Conservation (phyloP, 495 filamentous ascomycete species). For the Xylaria curta region DNA sequence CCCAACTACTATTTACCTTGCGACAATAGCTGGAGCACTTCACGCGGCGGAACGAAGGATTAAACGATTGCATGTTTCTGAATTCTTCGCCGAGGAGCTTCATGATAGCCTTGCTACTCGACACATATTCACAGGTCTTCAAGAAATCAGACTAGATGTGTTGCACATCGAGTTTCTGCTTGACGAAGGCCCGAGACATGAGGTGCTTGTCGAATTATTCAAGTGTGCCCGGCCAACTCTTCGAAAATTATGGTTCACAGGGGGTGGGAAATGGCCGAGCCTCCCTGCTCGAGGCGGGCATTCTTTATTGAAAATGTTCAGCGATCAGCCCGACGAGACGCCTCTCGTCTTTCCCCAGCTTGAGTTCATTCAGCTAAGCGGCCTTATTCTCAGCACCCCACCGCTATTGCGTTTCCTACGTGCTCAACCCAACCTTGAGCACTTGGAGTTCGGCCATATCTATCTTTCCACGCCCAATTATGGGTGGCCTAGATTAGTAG, state of each 20-base stretch:
- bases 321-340: constrained; percentile 1
- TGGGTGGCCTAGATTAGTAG: constrained; percentile 14
- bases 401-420: constrained; percentile 1
- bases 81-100: constrained; percentile 3
- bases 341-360: constrained; percentile 11
- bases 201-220: constrained; percentile 17
- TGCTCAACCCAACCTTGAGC: constrained; percentile 17
- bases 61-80: constrained; percentile 9
- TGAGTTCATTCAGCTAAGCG: neutral
- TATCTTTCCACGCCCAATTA: constrained; percentile 4
- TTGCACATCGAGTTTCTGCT: neutral
- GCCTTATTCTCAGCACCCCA: constrained; percentile 10
- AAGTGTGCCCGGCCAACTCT: neutral
- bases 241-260: constrained; percentile 5
- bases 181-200: neutral
- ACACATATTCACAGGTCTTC: constrained; percentile 18
- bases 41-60: neutral
- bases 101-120: constrained; percentile 18
- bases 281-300: constrained; percentile 6
- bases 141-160: constrained; percentile 7
- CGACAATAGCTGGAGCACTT: constrained; percentile 2
- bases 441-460: constrained; percentile 1
- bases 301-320: constrained; percentile 20
- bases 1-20: neutral
- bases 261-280: neutral